Base-by-base conservation (phyloP, 176 grass and related monocot species). In the Carex kokanica region DNA sequence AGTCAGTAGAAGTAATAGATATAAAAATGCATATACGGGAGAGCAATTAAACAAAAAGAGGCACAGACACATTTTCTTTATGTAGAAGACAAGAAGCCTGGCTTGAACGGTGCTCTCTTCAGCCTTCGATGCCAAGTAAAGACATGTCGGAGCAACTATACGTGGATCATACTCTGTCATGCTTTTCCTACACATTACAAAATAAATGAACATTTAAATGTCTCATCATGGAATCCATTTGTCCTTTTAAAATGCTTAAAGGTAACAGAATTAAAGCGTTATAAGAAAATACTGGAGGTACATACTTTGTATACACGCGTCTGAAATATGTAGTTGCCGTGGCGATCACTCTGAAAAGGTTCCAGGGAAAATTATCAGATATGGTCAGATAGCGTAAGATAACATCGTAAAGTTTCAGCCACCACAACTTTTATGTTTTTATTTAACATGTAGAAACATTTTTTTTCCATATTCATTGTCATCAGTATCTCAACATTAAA, bases 21-120 rank as follows among this genome's bases (percentile, higher is more conserved):
- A 60, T 18, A 25, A 29, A 67, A 45, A 14, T 23, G 5, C 25
- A 77, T 49, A 15, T 58, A 63, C 21, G 55, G 31, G 68, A 64
- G 69, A 88, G 63, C 29, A 62, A 53, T 86, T 88, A 20, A 43
- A 69, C 10, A 52, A 72, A 77, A 78, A 84, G n/a, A 53, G 24
- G 60, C 52, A 53, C 56, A 78, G 18, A 85, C 96, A 95, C 93
- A 92, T 95, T 89, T 95, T 99, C 93, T 95, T 95, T 29, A 99
- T 99, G 81, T 99, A 99, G 79, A 99, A 99, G 34, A 95, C 96
- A 87, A 95, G 91, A 86, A 99, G 93, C 56, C 96, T 93, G 73
- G 96, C 96, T 90, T 99, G 96, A 64, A 95, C 96, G 10, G 91
- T 99, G 77, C 93, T 95, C 83, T 99, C 96, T 63, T 99, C 96